A percentile compares a stretch with the other conserved stretches of the same genome.
phyloP scores from a whole-genome alignment of 345 rosid species.

The Eucalyptus albens region DNA sequence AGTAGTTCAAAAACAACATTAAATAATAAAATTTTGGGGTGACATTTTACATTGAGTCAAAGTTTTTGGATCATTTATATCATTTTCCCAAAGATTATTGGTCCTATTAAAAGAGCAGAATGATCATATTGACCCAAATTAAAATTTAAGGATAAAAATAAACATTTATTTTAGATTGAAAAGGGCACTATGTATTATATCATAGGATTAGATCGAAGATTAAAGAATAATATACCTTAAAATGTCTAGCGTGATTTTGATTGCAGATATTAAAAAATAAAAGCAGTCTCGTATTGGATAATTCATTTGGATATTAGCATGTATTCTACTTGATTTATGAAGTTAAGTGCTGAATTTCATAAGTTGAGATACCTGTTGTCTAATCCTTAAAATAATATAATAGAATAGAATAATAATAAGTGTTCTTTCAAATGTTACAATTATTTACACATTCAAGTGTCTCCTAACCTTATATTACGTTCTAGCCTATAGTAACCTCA shows the following conservation, averaged over 20 bases:
- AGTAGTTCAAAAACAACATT: too few relatives aligned
- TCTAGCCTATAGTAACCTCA: not conserved
- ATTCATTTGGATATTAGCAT: too few relatives aligned
- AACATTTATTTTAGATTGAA: not conserved
- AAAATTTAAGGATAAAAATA: too few relatives aligned
- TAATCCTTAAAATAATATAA: too few relatives aligned
- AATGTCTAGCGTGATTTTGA: not conserved
- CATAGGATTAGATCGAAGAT: not conserved
- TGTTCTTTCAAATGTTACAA: not conserved
- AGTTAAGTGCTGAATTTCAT: not conserved
- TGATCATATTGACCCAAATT: too few relatives aligned
- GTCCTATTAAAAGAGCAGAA: not conserved
- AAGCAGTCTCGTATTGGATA: not conserved
- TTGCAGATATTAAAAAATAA: not conserved
- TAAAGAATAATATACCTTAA: too few relatives aligned
- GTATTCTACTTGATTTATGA: not conserved
- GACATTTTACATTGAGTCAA: too few relatives aligned
- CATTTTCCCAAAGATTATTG: not conserved
- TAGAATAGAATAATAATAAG: too few relatives aligned
- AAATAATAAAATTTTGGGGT: not conserved
- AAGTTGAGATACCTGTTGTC: not conserved
- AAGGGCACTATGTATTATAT: not conserved
- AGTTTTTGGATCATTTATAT: too few relatives aligned
- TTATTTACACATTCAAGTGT: not conserved
- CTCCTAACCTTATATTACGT: not conserved